Base-by-base conservation (phyloP, 1,284 basidiomycete genomes). In the Fomitopsis schrenkii region DNA sequence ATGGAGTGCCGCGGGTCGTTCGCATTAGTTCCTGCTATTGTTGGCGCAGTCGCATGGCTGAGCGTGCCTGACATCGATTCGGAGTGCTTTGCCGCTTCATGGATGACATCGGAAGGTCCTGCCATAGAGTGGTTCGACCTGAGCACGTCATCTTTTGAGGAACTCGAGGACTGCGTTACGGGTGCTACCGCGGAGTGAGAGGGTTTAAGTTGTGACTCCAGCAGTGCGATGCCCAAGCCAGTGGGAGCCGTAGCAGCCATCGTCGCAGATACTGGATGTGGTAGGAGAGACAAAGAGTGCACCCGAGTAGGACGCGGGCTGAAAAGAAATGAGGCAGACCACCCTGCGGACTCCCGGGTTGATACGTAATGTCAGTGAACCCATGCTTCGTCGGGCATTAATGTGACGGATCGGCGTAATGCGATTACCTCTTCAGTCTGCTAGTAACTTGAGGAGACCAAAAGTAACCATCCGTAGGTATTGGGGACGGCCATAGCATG, bases 171-270 rank as follows among this genome's bases (percentile, higher is more conserved):
- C 14, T 33, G 48, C 15, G 5, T 7, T 17, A 14, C 48, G 14
- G 28, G 28, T 33, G 28, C 28, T 6, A 33, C 48, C 14, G 22
- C 28, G 14, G 12, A 14, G 19, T n/a, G 57, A 58, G 4, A 8
- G 2, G 44, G 56, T 22, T 2, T 2, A 19, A n/a, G 17, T 33
- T 35, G 33, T 19, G 58, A 19, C 6, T 38, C 28, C 6, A 22
- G 22, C 22, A 53, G 22, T n/a, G 44, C 59, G 46, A 61, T 61
- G 26, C 59, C 59, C 38, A 61, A 50, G 15, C 59, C 59, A 50
- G 59, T 26, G 12, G 59, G 45, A 22, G 15, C 12, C n/a, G 26
- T 14, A 7, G 35, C 6, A 35, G 48, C 38, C 30, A 45, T 57
- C 35, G 58, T 30, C 12, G 22, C 38, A 17, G 14, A 10, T 33